Base-by-base conservation (phyloP, 257 asterid species). In the Craterostigma plantagineum region DNA sequence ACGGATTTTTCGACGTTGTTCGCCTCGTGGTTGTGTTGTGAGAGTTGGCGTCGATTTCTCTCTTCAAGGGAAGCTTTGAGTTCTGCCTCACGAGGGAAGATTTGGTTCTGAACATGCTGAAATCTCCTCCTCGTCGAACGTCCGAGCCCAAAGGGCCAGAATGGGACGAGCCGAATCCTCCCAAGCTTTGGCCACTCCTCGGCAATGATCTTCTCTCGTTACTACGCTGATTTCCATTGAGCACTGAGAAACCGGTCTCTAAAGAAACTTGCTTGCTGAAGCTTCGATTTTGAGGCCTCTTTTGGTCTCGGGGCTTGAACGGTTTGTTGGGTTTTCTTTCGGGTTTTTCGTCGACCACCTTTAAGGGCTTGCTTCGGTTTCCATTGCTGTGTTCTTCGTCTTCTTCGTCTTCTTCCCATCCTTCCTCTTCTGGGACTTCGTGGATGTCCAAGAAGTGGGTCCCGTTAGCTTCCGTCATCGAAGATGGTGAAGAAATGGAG, bases 221-320 rank as follows among this genome's bases (percentile, higher is more conserved):
- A 7, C 50, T 65, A 35, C 43, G 4, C 30, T 23, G n/a, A n/a
- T n/a, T 76, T 1, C 62, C 75, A 11, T 50, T 68, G 8, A 77
- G 74, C 33, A 50, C 91, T 0, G 94, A 77, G 51, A 85, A 77
- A 2, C 94, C 94, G 0, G 96, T 77, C 48, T 85, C 96, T 36
- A 85, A 56, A 4, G 94, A 85, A 7, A 81, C 94, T 49, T 81
- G 96, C 58, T 81, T 49, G 62, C 83, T 72, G 17, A 85, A 68
- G 46, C 58, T 42, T 49, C 58, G 49, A 4, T 43, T 45, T 4
- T 43, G 51, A 36, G 52, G 44, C 30, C 69, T 58, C 65, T 46
- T 72, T 12, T 36, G 40, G 4, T 36, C 14, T 3, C 30, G 58
- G 7, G 14, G 12, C 34, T 57, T 75, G 0, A 13, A 37, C 2